phyloP scores from a whole-genome alignment of 2,329 filamentous ascomycete species.

The Hypoxylon sp. region DNA sequence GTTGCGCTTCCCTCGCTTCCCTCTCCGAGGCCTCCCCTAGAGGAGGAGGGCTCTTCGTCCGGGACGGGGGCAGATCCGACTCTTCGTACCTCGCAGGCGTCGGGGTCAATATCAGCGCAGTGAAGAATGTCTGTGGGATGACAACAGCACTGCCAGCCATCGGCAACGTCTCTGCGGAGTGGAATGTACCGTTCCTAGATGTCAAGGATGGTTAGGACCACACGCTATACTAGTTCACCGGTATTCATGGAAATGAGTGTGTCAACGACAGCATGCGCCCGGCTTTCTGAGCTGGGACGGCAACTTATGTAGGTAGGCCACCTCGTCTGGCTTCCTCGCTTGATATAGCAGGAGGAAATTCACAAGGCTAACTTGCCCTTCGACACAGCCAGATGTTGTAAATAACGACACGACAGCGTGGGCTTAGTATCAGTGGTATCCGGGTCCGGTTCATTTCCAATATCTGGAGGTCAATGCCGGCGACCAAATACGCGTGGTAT shows the following conservation, averaged over 20 bases:
- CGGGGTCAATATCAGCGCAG: constrained; percentile 15
- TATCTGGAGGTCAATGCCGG: constrained; percentile 13
- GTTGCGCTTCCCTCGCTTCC: background rate
- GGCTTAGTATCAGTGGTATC: constrained; percentile 29
- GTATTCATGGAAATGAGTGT: constrained; percentile 21
- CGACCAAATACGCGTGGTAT: constrained; percentile 16
- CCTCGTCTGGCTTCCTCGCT: background rate
- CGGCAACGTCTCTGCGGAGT: constrained; percentile 22
- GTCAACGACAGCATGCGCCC: constrained; percentile 6
- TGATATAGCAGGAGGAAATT: background rate
- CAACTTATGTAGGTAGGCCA: constrained; percentile 6
- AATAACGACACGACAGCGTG: background rate
- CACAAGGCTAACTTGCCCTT: background rate
- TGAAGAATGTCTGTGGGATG: background rate
- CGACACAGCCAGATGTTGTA: too few relatives aligned
- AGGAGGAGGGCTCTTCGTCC: background rate
- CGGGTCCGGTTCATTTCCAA: background rate
- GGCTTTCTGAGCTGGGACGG: constrained; percentile 23
- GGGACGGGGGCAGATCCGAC: constrained; percentile 7
- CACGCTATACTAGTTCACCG: constrained; percentile 20
- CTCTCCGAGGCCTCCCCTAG: constrained; percentile 11
- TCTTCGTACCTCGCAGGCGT: constrained; percentile 21
- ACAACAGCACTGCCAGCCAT: constrained; percentile 14
- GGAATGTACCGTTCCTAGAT: constrained; percentile 33
- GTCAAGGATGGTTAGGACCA: constrained; percentile 2